These are phyloP conservation scores for Penicillium sp. DNA, from an alignment of 2,329 filamentous ascomycete genomes.

Conservation along the genomic window DNA sequence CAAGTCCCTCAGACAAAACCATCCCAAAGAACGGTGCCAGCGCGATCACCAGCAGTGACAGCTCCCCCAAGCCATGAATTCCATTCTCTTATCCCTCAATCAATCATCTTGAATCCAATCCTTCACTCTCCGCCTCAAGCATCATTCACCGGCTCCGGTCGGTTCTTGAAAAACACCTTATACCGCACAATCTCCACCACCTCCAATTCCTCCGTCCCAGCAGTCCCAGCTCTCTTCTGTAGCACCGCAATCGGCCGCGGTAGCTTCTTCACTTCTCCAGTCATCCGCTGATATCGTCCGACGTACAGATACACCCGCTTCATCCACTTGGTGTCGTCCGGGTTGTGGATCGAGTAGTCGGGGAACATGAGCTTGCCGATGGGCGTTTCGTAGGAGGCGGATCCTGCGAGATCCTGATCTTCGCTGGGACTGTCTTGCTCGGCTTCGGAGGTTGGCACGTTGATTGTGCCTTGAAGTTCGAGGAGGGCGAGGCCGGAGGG, in stretches of 20 bases:
- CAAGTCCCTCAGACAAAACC: neutral
- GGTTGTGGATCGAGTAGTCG: slow-evolving; percentile 62
- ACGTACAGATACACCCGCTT: slow-evolving; percentile 86
- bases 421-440: slow-evolving; percentile 36
- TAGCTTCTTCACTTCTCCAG: slow-evolving; percentile 87
- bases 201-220: slow-evolving; percentile 59
- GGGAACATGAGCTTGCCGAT: slow-evolving; percentile 80
- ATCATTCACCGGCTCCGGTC: slow-evolving; percentile 79
- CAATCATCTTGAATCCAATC: neutral
- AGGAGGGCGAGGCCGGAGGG: slow-evolving; percentile 86
- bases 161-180: slow-evolving; percentile 79
- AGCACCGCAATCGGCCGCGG: slow-evolving; percentile 78
- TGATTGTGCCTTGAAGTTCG: slow-evolving; percentile 90
- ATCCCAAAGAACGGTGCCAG: neutral
- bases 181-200: slow-evolving; percentile 84
- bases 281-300: slow-evolving; percentile 83
- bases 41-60: neutral
- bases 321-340: slow-evolving; percentile 74
- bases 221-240: slow-evolving; percentile 53
- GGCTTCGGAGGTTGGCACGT: slow-evolving; percentile 58
- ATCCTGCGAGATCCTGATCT: slow-evolving; percentile 19
- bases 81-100: neutral
- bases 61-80: neutral
- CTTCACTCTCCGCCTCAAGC: slow-evolving; percentile 21
- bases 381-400: slow-evolving; percentile 46